phyloP scores from a whole-genome alignment of 345 rosid genomes.

The Gossypium thurberi region DNA sequence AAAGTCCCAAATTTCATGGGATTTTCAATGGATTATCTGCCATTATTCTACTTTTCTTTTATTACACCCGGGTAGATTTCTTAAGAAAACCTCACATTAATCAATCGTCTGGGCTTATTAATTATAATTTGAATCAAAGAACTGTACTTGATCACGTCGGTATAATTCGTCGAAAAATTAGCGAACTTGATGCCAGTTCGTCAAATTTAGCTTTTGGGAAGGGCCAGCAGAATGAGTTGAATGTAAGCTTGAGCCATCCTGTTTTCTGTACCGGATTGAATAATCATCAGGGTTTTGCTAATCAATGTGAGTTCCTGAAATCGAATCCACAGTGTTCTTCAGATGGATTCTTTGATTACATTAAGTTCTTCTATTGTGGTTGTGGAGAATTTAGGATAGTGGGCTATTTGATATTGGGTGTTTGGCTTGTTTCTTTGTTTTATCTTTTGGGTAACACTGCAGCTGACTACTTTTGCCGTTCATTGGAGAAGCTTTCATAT shows the following conservation, averaged over 20 bases:
- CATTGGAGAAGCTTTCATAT: conserved; percentile 76
- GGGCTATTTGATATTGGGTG: conserved; percentile 47
- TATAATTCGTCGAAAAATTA: conserved; percentile 25
- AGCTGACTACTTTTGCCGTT: conserved; percentile 84
- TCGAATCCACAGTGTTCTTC: conserved; percentile 60
- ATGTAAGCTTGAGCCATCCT: conserved; percentile 19
- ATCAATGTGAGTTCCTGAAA: conserved; percentile 46
- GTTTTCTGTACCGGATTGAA: conserved; percentile 40
- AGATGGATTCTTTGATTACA: conserved; percentile 71
- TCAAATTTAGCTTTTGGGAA: conserved; percentile 15
- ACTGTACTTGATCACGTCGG: conserved; percentile 19
- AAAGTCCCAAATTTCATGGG: conserved; percentile 35
- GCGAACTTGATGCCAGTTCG: conserved; percentile 17
- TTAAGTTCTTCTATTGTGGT: conserved; percentile 68
- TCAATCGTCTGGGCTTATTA: conserved; percentile 17
- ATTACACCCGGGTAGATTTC: conserved; percentile 27
- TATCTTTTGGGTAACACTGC: conserved; percentile 90
- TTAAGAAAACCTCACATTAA: conserved; percentile 27
- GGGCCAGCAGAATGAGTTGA: conserved; percentile 22
- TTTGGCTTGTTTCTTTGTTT: conserved; percentile 79
- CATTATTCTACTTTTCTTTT: conserved; percentile 25
- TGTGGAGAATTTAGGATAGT: conserved; percentile 41
- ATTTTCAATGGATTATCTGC: conserved; percentile 34
- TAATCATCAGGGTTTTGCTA: conserved; percentile 35
- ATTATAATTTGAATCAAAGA: conserved; percentile 8